Conservation (phyloP, 1,139 yeast genomes). For the Yamadazyma aaseri region DNA sequence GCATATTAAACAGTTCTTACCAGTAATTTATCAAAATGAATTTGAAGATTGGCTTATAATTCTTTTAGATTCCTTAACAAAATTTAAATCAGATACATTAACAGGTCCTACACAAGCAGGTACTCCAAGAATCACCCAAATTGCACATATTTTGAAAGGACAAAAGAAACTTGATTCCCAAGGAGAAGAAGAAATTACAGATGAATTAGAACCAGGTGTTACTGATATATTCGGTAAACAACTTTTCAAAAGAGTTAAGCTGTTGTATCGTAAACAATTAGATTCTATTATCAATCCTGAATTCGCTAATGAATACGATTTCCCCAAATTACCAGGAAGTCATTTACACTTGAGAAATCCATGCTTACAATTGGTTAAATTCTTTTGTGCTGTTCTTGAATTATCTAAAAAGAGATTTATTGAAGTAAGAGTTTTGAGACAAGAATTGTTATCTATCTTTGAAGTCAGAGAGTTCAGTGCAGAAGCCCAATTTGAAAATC, state of each 20-base stretch:
- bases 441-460: conserved; percentile 67
- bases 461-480: conserved; percentile 83
- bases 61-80: conserved; percentile 68
- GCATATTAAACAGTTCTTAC: conserved; percentile 78
- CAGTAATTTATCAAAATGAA: conserved; percentile 72
- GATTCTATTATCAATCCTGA: conserved; percentile 72
- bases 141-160: conserved; percentile 52
- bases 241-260: conserved; percentile 62
- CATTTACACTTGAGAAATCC: conserved; percentile 65
- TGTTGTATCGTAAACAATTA: conserved; percentile 64
- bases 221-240: conserved; percentile 59
- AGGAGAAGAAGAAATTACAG: conserved; percentile 28
- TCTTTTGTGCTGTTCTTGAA: conserved; percentile 67
- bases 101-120: conserved; percentile 35
- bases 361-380: conserved; percentile 74
- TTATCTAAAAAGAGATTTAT: conserved; percentile 63
- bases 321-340: conserved; percentile 75
- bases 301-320: conserved; percentile 60
- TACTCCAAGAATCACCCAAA: conserved; percentile 68
- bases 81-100: conserved; percentile 47
- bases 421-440: conserved; percentile 73
- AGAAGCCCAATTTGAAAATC: conserved; percentile 73
- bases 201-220: conserved; percentile 39
- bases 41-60: conserved; percentile 85
- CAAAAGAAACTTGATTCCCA: conserved; percentile 35